phyloP scores from a whole-genome alignment of 208 protist species.

The Crithidia sp. region DNA sequence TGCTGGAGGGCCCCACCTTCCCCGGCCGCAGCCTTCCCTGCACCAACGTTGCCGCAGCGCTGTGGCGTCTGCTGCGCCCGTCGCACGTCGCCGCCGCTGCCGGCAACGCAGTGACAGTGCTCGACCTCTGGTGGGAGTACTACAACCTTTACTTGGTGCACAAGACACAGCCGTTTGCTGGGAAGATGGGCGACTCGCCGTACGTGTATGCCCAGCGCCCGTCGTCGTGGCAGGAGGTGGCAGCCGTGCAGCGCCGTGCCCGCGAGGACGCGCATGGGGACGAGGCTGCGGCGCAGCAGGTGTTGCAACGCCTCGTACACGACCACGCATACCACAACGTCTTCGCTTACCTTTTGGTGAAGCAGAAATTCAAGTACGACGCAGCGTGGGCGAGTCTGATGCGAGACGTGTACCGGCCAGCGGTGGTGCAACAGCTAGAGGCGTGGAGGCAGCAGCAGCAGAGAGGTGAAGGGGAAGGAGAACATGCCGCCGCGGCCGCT shows the following conservation, averaged over 20 bases:
- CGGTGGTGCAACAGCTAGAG: conserved; percentile 9
- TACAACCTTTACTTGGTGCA: conserved; percentile 58
- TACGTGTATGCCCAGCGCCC: conserved; percentile 33
- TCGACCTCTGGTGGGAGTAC: conserved; percentile 80
- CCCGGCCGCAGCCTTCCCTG: conserved; percentile 33
- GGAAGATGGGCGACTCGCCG: conserved; percentile 39
- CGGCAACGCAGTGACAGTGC: conserved; percentile 37
- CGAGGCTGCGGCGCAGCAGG: conserved; percentile 23
- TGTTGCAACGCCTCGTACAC: conserved; percentile 47
- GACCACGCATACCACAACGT: conserved; percentile 65
- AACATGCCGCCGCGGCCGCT: too few species aligned
- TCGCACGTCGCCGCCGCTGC: not conserved
- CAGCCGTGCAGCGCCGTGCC: conserved; percentile 24
- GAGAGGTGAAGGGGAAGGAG: too few species aligned
- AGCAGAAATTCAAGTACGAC: conserved; percentile 63
- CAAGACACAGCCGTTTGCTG: conserved; percentile 63
- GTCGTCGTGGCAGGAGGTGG: conserved; percentile 56
- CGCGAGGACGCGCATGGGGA: conserved; percentile 21
- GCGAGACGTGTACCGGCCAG: conserved; percentile 55
- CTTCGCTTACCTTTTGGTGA: conserved; percentile 45
- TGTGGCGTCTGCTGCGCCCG: conserved; percentile 57
- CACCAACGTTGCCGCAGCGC: conserved; percentile 24
- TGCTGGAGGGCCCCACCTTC: conserved; percentile 43
- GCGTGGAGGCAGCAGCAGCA: conserved; percentile 17
- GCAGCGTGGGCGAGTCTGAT: conserved; percentile 67